Conservation (phyloP, 345 rosid genomes). For the Pugionium cornutum region DNA sequence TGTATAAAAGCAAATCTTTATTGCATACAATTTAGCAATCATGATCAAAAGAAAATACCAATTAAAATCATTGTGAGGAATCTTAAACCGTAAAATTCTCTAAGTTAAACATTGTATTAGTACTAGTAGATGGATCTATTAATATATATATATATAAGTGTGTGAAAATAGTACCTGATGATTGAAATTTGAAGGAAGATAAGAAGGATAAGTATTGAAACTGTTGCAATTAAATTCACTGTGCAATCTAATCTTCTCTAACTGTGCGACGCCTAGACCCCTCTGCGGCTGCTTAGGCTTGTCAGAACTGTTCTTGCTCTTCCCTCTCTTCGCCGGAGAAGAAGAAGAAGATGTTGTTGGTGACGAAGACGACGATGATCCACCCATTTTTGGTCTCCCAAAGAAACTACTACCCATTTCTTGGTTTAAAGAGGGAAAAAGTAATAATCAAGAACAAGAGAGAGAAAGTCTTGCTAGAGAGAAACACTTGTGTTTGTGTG, state of each 20-base stretch:
- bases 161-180: conserved; percentile 55
- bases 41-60: background rate
- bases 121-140: conserved; percentile 21
- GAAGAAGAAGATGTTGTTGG: conserved; percentile 36
- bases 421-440: conserved; percentile 16
- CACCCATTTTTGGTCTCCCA: conserved; percentile 67
- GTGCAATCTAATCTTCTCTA: conserved; percentile 85
- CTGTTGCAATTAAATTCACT: conserved; percentile 47
- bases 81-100: no score
- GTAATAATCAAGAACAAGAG: conserved; percentile 26
- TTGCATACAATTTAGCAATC: conserved; percentile 4
- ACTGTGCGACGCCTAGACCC: conserved; percentile 97
- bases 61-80: background rate
- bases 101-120: no score
- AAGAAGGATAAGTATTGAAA: conserved; percentile 46
- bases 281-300: conserved; percentile 93
- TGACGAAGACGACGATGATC: conserved; percentile 37
- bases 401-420: conserved; percentile 74
- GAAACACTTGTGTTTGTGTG: conserved; percentile 30
- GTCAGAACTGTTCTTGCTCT: conserved; percentile 70
- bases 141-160: background rate
- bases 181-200: conserved; percentile 52
- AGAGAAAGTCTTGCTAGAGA: conserved; percentile 32
- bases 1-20: background rate
- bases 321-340: conserved; percentile 67